phyloP scores from a whole-genome alignment of 176 grass and related monocot genomes.

The Dendrocalamus sinicus region DNA sequence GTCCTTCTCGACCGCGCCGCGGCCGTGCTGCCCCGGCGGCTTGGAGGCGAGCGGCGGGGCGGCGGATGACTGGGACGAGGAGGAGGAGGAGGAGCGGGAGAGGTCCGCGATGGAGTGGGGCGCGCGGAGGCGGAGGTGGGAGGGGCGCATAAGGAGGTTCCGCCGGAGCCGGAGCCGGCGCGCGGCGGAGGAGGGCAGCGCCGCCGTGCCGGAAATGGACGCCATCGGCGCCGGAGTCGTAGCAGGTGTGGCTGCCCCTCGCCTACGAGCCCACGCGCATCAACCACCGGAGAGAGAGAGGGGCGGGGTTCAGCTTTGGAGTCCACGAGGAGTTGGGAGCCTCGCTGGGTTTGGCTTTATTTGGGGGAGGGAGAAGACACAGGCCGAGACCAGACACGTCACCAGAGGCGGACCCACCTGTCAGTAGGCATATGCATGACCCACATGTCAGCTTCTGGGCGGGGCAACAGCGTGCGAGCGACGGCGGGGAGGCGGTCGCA shows the following conservation, averaged over 20 bases:
- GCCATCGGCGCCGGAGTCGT: slow-evolving; percentile 41
- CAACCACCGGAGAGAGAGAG: neutral
- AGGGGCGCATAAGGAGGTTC: slow-evolving; percentile 43
- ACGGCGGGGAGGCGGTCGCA: neutral
- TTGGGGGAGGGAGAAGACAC: slow-evolving; percentile 21
- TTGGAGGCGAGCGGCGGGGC: slow-evolving; percentile 30
- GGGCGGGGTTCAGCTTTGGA: slow-evolving; percentile 13
- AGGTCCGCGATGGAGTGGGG: slow-evolving; percentile 77
- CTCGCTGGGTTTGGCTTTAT: slow-evolving; percentile 52
- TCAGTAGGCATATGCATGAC: neutral
- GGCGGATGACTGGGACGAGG: slow-evolving; percentile 28
- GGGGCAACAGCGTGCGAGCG: slow-evolving; percentile 15
- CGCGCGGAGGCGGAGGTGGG: slow-evolving; percentile 66
- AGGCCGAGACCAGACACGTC: slow-evolving; percentile 2
- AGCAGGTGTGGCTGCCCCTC: neutral
- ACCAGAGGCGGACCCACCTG: neutral
- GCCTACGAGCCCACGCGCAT: slow-evolving; percentile 27
- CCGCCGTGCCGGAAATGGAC: slow-evolving; percentile 65
- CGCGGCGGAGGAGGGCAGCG: slow-evolving; percentile 45
- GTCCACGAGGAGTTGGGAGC: slow-evolving; percentile 50
- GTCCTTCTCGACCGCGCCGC: slow-evolving; percentile 72
- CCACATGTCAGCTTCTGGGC: neutral
- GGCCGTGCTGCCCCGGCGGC: slow-evolving; percentile 27
- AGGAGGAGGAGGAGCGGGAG: slow-evolving; percentile 57
- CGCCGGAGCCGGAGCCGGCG: slow-evolving; percentile 44